Conservation (phyloP, 257 asterid genomes). For the Nicotiana undulata region DNA sequence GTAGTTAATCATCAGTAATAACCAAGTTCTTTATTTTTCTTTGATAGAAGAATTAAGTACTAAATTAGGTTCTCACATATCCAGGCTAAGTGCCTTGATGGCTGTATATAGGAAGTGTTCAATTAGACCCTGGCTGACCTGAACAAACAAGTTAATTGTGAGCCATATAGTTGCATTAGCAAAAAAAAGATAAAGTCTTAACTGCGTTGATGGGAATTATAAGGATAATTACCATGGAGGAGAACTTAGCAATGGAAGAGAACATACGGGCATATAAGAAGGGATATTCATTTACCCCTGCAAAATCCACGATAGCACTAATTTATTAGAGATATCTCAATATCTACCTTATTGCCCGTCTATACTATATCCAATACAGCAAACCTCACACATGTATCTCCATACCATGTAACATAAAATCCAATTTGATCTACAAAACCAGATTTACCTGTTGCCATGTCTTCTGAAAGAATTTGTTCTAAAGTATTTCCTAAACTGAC, state of each 20-base stretch:
- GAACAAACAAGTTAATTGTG: constrained; percentile 12
- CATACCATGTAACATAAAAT: not conserved
- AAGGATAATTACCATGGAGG: constrained; percentile 56
- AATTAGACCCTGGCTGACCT: constrained; percentile 64
- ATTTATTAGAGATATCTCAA: constrained; percentile 4
- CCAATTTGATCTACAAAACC: constrained; percentile 16
- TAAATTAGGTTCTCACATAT: constrained; percentile 55
- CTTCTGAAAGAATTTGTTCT: constrained; percentile 71
- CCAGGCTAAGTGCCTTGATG: constrained; percentile 78
- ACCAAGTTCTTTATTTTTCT: not conserved
- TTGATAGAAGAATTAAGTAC: constrained; percentile 8
- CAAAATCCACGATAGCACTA: constrained; percentile 17
- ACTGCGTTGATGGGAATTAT: not conserved
- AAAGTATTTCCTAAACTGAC: constrained; percentile 40
- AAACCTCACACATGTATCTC: not conserved
- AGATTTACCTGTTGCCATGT: constrained; percentile 63
- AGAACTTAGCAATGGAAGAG: constrained; percentile 79
- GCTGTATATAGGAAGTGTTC: constrained; percentile 71
- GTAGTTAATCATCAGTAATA: constrained; percentile 12
- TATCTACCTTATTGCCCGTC: not conserved
- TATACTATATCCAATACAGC: not conserved
- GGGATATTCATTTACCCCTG: constrained; percentile 76
- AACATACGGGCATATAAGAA: constrained; percentile 88
- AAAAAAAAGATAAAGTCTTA: constrained; percentile 13
- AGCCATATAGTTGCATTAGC: constrained; percentile 8